Percentiles rank a stretch among this genome's conserved stretches.
Conservation (phyloP, 164 flowering plant species). For the Buxus sempervirens region DNA sequence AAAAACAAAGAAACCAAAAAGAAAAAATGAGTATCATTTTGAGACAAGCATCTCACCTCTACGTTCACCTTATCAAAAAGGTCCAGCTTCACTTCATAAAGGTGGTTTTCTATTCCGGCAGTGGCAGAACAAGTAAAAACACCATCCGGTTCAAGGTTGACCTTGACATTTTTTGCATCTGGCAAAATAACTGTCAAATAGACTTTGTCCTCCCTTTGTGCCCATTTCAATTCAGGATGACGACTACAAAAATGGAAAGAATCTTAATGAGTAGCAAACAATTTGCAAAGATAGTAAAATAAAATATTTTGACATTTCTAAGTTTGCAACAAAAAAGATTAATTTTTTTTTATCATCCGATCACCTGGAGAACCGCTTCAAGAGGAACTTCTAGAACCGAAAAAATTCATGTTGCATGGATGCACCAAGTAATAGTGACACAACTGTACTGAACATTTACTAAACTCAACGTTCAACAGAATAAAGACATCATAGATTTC, state of each 20-base stretch:
- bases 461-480: too few species aligned
- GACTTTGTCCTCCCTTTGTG: conserved; percentile 78
- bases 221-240: conserved; percentile 95
- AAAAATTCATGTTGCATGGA: too few species aligned
- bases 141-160: conserved; percentile 82
- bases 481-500: too few species aligned
- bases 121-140: conserved; percentile 65
- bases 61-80: conserved; percentile 81
- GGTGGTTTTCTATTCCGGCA: conserved; percentile 52
- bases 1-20: neutral
- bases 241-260: conserved; percentile 40
- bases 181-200: conserved; percentile 68
- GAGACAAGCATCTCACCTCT: conserved; percentile 48
- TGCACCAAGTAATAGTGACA: too few species aligned
- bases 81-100: conserved; percentile 75
- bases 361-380: too few species aligned
- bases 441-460: too few species aligned
- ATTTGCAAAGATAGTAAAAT: neutral
- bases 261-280: neutral
- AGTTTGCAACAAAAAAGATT: neutral
- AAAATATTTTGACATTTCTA: neutral
- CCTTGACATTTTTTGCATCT: conserved; percentile 72
- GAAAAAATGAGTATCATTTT: neutral
- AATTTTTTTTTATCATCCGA: too few species aligned
- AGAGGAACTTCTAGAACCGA: too few species aligned